A percentile compares a stretch with the other conserved stretches of the same genome.
Evolutionary conservation across 139 green algal genomes (phyloP).

Genomic region (Pseudopediastrum boryanum): DNA sequence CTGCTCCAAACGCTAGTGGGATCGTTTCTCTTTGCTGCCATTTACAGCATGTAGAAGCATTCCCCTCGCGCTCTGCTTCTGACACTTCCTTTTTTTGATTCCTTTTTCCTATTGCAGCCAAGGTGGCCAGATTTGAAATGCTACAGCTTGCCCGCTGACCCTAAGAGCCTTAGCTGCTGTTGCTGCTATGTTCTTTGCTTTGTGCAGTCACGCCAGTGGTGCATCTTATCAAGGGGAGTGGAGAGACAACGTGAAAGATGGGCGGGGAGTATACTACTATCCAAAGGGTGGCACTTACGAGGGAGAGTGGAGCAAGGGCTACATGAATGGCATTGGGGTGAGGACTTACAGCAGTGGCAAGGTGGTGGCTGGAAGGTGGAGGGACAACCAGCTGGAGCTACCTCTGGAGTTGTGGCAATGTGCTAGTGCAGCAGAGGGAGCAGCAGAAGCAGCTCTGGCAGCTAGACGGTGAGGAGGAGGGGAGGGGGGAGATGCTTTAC

Average conservation of each 20-base stretch:
- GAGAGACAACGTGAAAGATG: slow-evolving; percentile 78
- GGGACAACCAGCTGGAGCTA: slow-evolving; percentile 54
- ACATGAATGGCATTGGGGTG: slow-evolving; percentile 71
- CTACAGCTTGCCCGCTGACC: too few relatives aligned
- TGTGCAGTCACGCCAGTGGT: slow-evolving; percentile 62
- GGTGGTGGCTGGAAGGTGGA: slow-evolving; percentile 72
- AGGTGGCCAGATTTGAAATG: too few relatives aligned
- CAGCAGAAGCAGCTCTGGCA: slow-evolving; percentile 63
- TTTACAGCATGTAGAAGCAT: too few relatives aligned
- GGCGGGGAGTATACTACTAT: slow-evolving; percentile 81
- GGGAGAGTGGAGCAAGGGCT: slow-evolving; percentile 78
- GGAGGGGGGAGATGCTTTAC: background rate
- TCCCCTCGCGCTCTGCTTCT: too few relatives aligned
- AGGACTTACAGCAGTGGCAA: slow-evolving; percentile 72
- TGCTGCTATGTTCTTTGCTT: background rate
- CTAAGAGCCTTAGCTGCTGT: too few relatives aligned
- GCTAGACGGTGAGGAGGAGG: slow-evolving; percentile 33
- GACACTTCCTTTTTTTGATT: too few relatives aligned
- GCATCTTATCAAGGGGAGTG: slow-evolving; percentile 85
- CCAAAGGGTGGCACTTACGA: slow-evolving; percentile 84
- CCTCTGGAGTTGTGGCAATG: slow-evolving; percentile 76
- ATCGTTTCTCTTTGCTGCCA: too few relatives aligned
- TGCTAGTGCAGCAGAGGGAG: slow-evolving; percentile 67
- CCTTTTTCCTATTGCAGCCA: too few relatives aligned
- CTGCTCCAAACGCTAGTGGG: too few relatives aligned